Evolutionary conservation across 306 rosid species (phyloP).

Genomic region (Biancaea sappan): DNA sequence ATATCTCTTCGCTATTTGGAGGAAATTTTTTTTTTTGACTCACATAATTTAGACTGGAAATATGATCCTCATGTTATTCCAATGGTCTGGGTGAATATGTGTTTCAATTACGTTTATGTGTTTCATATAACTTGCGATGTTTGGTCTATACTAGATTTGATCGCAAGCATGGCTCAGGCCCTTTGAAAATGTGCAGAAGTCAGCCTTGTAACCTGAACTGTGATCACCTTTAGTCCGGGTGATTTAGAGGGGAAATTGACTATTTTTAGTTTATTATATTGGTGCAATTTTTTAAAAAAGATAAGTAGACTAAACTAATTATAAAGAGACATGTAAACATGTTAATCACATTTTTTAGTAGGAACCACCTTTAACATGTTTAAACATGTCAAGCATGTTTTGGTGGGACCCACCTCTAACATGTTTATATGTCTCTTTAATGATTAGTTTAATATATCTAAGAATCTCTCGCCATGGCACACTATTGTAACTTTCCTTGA

Average conservation of each 20-base stretch:
- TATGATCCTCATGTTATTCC: background rate
- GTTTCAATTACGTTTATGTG: too few species aligned
- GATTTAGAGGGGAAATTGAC: background rate
- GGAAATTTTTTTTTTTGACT: too few species aligned
- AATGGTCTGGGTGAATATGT: background rate
- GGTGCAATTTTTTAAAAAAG: background rate
- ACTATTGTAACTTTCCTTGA: background rate
- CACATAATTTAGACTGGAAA: background rate
- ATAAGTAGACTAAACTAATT: background rate
- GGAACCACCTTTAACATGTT: background rate
- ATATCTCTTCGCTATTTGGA: slow-evolving; percentile 5
- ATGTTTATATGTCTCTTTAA: background rate
- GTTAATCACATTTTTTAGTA: background rate
- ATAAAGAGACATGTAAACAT: background rate
- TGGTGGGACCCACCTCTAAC: background rate
- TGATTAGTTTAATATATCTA: background rate
- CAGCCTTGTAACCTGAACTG: background rate
- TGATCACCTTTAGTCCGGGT: background rate
- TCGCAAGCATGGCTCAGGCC: background rate
- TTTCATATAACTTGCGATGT: background rate
- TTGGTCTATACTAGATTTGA: background rate
- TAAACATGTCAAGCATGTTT: background rate
- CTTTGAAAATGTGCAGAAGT: too few species aligned
- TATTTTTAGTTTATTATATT: background rate
- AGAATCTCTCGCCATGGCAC: background rate